Evolutionary conservation across 2,329 filamentous ascomycete genomes (phyloP).

Genomic region (Chaetomiaceae sp.): DNA sequence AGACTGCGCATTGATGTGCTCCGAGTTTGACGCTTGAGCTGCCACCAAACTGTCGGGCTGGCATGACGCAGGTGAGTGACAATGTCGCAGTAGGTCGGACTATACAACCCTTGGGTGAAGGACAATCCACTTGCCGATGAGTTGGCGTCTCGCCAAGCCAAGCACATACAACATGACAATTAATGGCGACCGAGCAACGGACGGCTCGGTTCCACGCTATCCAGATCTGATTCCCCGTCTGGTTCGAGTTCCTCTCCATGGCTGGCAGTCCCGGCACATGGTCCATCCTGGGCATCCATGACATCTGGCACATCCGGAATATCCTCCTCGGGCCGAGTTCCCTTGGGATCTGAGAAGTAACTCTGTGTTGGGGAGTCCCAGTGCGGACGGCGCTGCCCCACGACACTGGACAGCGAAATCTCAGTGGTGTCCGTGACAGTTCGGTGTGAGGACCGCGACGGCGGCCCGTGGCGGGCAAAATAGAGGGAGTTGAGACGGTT

Average conservation of each 20-base stretch:
- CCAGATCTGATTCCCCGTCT: conserved; percentile 5
- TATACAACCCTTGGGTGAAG: conserved; percentile 4
- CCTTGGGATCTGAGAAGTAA: neutral
- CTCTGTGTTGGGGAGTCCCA: conserved; percentile 17
- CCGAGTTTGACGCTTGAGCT: too few species aligned
- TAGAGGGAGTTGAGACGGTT: conserved; percentile 7
- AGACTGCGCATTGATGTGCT: too few species aligned
- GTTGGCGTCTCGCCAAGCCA: too few species aligned
- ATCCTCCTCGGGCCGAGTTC: neutral
- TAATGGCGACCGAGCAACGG: conserved; percentile 12
- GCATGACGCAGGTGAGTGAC: too few species aligned
- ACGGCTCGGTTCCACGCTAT: conserved; percentile 4
- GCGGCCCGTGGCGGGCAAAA: conserved; percentile 14
- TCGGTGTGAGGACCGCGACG: conserved; percentile 10
- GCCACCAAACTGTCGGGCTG: too few species aligned
- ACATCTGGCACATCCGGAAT: too few species aligned
- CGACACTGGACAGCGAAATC: conserved; percentile 14
- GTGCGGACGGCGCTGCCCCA: conserved; percentile 3
- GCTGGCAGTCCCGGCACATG: neutral
- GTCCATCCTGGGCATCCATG: neutral
- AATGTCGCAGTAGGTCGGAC: too few species aligned
- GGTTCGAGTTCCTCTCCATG: conserved; percentile 1
- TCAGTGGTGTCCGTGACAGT: conserved; percentile 12
- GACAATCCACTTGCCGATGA: neutral
- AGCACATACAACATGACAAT: too few species aligned